These are phyloP conservation scores for Cordyceps cateniannulata DNA, from an alignment of 2,329 filamentous ascomycete species.

Conservation along the genomic window DNA sequence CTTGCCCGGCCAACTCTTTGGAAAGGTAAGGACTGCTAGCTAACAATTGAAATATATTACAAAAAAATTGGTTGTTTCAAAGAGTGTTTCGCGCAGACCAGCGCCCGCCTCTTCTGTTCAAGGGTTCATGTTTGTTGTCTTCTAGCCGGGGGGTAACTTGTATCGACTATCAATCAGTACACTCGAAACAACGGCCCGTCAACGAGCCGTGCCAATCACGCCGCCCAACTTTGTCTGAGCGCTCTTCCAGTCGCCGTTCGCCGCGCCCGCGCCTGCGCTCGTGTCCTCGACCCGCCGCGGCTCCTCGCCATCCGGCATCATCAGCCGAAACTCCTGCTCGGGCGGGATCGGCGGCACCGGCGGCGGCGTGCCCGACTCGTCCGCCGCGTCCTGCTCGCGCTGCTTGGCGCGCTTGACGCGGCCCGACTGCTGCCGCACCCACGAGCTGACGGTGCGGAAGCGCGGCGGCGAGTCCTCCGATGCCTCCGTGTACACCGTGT, in stretches of 20 bases:
- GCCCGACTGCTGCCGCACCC: slow-evolving; percentile 59
- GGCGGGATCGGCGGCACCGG: slow-evolving; percentile 36
- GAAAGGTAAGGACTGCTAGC: not conserved
- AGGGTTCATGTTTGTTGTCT: too few relatives aligned
- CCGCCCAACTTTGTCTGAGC: not conserved
- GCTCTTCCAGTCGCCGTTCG: not conserved
- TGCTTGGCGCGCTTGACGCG: slow-evolving; percentile 43
- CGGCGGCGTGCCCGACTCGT: slow-evolving; percentile 28
- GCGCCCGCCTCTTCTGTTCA: not conserved
- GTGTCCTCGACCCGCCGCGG: slow-evolving; percentile 35
- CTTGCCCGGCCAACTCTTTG: not conserved
- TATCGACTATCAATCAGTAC: too few relatives aligned
- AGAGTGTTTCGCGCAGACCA: not conserved
- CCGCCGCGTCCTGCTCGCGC: slow-evolving; percentile 22
- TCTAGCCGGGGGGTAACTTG: too few relatives aligned
- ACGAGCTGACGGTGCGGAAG: slow-evolving; percentile 54
- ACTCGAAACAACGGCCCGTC: not conserved
- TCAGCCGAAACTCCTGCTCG: slow-evolving; percentile 42
- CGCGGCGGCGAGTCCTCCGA: slow-evolving; percentile 49
- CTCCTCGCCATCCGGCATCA: slow-evolving; percentile 44
- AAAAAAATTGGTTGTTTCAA: not conserved
- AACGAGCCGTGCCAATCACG: slow-evolving; percentile 6
- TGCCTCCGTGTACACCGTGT: slow-evolving; percentile 46
- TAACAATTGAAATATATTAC: not conserved
- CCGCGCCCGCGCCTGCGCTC: too few relatives aligned